These are phyloP conservation scores for Fomitopsis betulina DNA, from an alignment of 1,284 basidiomycete genomes.

Conservation along the genomic window DNA sequence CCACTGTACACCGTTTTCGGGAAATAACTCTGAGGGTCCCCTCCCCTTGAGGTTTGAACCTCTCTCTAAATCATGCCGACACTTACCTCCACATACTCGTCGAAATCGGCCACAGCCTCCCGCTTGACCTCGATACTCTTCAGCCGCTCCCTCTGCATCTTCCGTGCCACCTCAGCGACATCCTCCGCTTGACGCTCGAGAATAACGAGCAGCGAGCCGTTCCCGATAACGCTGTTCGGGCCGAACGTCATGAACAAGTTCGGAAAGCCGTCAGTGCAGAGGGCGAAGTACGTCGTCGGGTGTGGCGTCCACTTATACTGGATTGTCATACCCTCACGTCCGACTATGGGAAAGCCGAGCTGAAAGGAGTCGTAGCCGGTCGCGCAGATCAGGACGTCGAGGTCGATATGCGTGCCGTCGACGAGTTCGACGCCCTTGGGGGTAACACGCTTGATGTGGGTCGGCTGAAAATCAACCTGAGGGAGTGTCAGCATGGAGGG, in stretches of 20 bases:
- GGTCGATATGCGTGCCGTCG: conserved; percentile 47
- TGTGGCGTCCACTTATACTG: conserved; percentile 47
- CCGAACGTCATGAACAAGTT: conserved; percentile 56
- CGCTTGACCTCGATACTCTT: conserved; percentile 56
- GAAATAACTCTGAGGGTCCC: conserved; percentile 34
- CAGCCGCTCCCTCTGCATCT: conserved; percentile 54
- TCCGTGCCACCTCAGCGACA: conserved; percentile 43
- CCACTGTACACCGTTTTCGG: conserved; percentile 54
- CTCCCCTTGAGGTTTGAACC: no score
- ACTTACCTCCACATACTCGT: conserved; percentile 44
- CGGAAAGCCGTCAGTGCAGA: conserved; percentile 60
- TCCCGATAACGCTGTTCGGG: conserved; percentile 50
- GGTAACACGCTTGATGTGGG: conserved; percentile 47
- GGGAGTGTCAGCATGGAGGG: background rate
- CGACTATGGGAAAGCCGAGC: conserved; percentile 47
- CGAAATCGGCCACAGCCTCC: conserved; percentile 54
- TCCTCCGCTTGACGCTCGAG: conserved; percentile 56
- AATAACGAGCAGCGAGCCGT: conserved; percentile 46
- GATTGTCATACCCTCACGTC: conserved; percentile 42
- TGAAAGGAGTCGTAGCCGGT: conserved; percentile 48
- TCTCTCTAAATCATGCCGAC: no score
- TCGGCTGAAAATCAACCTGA: conserved; percentile 52
- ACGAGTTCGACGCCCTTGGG: conserved; percentile 49
- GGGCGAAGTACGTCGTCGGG: conserved; percentile 48
- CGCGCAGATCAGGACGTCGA: conserved; percentile 46